These are phyloP conservation scores for Euphorbia schlechtendalii DNA, from an alignment of 441 rosid genomes.

Conservation along the genomic window DNA sequence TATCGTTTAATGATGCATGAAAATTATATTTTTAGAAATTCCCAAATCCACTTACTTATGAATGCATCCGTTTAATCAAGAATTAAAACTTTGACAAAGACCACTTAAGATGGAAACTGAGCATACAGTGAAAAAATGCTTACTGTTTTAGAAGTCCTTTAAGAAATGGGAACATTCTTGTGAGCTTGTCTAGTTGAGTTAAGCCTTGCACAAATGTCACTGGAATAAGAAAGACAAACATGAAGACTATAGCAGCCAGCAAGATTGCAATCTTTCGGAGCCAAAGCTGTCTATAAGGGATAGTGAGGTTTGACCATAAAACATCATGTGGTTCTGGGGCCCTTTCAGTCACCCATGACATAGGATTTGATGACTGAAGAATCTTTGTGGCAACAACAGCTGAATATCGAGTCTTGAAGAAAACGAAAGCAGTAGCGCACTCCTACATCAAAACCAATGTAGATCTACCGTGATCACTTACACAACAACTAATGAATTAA, in stretches of 20 bases:
- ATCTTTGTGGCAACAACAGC: constrained; percentile 72
- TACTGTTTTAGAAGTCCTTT: constrained; percentile 51
- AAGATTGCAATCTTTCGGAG: constrained; percentile 61
- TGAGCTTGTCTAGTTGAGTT: constrained; percentile 59
- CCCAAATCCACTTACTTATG: background rate
- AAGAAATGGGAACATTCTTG: constrained; percentile 57
- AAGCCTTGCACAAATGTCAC: constrained; percentile 78
- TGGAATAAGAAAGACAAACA: constrained; percentile 79
- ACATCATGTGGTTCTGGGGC: constrained; percentile 97
- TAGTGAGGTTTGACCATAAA: constrained; percentile 78
- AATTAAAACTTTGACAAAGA: background rate
- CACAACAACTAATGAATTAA: background rate
- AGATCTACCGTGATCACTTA: constrained; percentile 7
- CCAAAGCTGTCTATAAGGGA: constrained; percentile 87
- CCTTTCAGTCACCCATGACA: constrained; percentile 83
- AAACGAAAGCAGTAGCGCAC: constrained; percentile 82
- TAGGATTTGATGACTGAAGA: constrained; percentile 87
- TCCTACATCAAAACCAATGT: constrained; percentile 39
- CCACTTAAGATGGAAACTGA: background rate
- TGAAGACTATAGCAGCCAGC: constrained; percentile 57
- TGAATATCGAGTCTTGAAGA: constrained; percentile 79
- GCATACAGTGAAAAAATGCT: constrained; percentile 24
- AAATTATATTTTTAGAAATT: too few relatives aligned
- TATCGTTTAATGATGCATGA: background rate
- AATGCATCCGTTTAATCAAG: constrained; percentile 7